These are phyloP conservation scores for Neocatenulostroma microsporum DNA, from an alignment of 2,329 filamentous ascomycete genomes.

Conservation along the genomic window DNA sequence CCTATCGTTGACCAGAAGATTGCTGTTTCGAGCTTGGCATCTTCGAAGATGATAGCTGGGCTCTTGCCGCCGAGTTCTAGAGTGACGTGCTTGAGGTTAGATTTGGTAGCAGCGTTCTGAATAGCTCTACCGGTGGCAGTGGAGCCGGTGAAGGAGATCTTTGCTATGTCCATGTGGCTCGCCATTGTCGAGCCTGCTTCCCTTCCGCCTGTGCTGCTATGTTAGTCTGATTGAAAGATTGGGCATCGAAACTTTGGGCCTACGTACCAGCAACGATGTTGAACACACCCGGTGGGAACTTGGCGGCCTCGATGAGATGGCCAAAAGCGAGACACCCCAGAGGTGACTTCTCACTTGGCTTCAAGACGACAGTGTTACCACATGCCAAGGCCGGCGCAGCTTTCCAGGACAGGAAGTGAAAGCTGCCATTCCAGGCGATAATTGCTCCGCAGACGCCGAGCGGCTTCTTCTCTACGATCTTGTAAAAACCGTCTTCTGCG, in stretches of 20 bases:
- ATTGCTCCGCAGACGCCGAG: slow-evolving; percentile 33
- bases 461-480: slow-evolving; percentile 29
- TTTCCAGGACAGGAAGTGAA: slow-evolving; percentile 40
- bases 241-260: too few species aligned
- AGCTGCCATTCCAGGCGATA: slow-evolving; percentile 31
- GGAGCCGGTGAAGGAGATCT: slow-evolving; percentile 69
- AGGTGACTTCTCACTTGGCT: slow-evolving; percentile 50
- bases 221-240: too few species aligned
- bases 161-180: slow-evolving; percentile 59
- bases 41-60: slow-evolving; percentile 43
- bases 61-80: slow-evolving; percentile 53
- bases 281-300: slow-evolving; percentile 67
- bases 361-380: slow-evolving; percentile 46
- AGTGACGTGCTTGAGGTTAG: slow-evolving; percentile 49
- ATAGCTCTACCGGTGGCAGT: slow-evolving; percentile 52
- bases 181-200: slow-evolving; percentile 61
- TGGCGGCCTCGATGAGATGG: slow-evolving; percentile 44
- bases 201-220: too few species aligned
- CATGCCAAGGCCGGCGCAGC: slow-evolving; percentile 56
- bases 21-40: slow-evolving; percentile 29
- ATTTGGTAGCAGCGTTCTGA: slow-evolving; percentile 19
- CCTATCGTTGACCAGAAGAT: slow-evolving; percentile 55
- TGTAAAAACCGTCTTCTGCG: slow-evolving; percentile 8
- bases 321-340: slow-evolving; percentile 44
- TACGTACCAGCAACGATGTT: slow-evolving; percentile 60